Evolutionary conservation across 2,329 filamentous ascomycete species (phyloP), one percentile per base, ranked within the genome.

Genomic region (Lasiodiplodia citricola): DNA sequence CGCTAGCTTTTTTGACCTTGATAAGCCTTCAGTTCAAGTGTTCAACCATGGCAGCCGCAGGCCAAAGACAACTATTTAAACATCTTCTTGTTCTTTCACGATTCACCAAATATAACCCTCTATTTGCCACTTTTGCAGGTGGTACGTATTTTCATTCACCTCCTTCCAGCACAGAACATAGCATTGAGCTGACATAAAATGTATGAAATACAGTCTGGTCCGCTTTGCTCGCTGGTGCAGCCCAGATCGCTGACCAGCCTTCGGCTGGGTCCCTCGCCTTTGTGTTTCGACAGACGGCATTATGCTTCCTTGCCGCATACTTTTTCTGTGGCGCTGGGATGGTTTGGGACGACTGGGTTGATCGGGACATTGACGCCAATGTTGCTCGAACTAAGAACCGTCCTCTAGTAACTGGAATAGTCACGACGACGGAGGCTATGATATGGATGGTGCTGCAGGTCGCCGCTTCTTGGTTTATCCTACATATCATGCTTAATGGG

Each of bases 301-400:
- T 54, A 16, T 54, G 51, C 51, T 54, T 25, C 16, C 51, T 54
- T 16, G 51, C 51, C 8, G 51, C 51, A 11, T 54, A 54, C 51
- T 25, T 54, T n/a, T 54, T 54, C 23, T 54, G 16, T 25, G 51
- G 51, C 8, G 51, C 51, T 14, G 51, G 51, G 10, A 54, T 16
- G 51, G 51, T 54, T 16, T 54, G 51, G 51, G 28, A 54, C 23
- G 51, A 54, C 51, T 54, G 51, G 51, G 21, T 54, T 54, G 51
- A 54, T 16, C 51, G 51, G 16, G 51, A 54, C 21, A 16, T 54
- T 25, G 51, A 54, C 28, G 51, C 23, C 51, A 25, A 54, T 54
- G 51, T 54, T 25, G 51, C 51, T 54, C 51, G 51, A 18, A 54
- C 51, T 21, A 54, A 54, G 51, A 6, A 25, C 21, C 51, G 51